Base-by-base conservation (phyloP, 495 filamentous ascomycete species). In the Aspergillus wentii region DNA sequence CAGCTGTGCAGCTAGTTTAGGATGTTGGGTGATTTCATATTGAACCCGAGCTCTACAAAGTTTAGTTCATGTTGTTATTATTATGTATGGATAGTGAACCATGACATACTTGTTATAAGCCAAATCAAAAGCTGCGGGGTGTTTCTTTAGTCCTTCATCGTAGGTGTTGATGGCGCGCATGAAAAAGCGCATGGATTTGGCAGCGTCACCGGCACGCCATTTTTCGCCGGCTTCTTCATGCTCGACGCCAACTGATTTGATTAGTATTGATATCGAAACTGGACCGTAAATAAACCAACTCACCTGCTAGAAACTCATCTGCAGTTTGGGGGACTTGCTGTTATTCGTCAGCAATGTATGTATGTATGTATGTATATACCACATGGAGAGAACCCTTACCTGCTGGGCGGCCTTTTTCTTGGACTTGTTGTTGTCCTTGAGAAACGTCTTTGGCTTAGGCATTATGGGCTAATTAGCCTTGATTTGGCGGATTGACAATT, bases 211-310 rank as follows among this genome's bases (percentile, higher is more conserved):
- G 22, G 77, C 82, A 10, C 81, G 68, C 82, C 81, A 85, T 72
- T 86, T 86, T 54, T 81, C 81, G 16, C 80, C 82, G 3, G 75
- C 73, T 56, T 83, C 77, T 62, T 86, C 82, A 25, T 76, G 64
- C 31, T 79, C 74, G 19, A 85, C 82, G 17, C 80, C 82, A n/a
- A 69, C 76, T 80, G 32, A n/a, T 33, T 41, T 40, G 48, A 28
- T 18, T 20, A 9, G 3, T 14, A 4, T 57, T 50, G 28, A 38
- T 17, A 51, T 33, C 38, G 15, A 45, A 41, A 17, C 10, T 8
- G 5, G 11, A 17, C 2, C 16, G 4, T 1, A 5, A 10, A n/a
- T 35, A 29, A 35, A 23, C 19, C 5, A 28, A 43, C 33, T 16
- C 33, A 76, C 77, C 72, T 33, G 71, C 78, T 32, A 82, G 61